Conservation (phyloP, 495 filamentous ascomycete species). For the Arthonia radiata region DNA sequence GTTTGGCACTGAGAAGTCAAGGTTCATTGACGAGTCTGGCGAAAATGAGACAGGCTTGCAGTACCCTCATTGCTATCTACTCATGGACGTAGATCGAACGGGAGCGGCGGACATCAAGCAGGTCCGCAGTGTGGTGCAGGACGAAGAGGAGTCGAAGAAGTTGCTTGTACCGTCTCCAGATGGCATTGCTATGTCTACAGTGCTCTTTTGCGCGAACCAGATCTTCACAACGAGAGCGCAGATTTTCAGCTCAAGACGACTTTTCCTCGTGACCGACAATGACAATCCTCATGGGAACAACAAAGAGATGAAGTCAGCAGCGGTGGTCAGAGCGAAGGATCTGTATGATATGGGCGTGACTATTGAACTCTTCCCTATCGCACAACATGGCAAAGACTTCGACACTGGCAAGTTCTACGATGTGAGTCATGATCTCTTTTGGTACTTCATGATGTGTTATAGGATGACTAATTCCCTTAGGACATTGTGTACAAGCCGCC, state of each 20-base stretch:
- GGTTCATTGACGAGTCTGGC: slow-evolving; percentile 51
- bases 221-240: slow-evolving; percentile 88
- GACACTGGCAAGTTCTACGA: slow-evolving; percentile 80
- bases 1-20: slow-evolving; percentile 71
- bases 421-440: slow-evolving; percentile 19
- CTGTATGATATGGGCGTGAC: slow-evolving; percentile 81
- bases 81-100: slow-evolving; percentile 72
- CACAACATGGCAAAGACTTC: slow-evolving; percentile 45
- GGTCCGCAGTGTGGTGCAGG: slow-evolving; percentile 48
- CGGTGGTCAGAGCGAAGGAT: slow-evolving; percentile 76
- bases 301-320: slow-evolving; percentile 43
- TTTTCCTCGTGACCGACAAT: slow-evolving; percentile 91
- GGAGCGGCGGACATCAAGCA: slow-evolving; percentile 65
- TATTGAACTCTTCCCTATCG: slow-evolving; percentile 88
- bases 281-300: slow-evolving; percentile 61
- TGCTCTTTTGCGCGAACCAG: slow-evolving; percentile 87
- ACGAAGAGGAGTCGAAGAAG: slow-evolving; percentile 34
- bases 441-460: slow-evolving; percentile 35
- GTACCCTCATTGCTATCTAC: slow-evolving; percentile 82
- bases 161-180: slow-evolving; percentile 46
- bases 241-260: slow-evolving; percentile 71
- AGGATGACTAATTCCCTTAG: slow-evolving; percentile 25
- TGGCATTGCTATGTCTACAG: slow-evolving; percentile 58
- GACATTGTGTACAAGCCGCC: slow-evolving; percentile 20
- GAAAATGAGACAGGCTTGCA: slow-evolving; percentile 33